These are phyloP conservation scores for Borovskyia barvae DNA, from an alignment of 208 protist genomes.

Conservation along the genomic window DNA sequence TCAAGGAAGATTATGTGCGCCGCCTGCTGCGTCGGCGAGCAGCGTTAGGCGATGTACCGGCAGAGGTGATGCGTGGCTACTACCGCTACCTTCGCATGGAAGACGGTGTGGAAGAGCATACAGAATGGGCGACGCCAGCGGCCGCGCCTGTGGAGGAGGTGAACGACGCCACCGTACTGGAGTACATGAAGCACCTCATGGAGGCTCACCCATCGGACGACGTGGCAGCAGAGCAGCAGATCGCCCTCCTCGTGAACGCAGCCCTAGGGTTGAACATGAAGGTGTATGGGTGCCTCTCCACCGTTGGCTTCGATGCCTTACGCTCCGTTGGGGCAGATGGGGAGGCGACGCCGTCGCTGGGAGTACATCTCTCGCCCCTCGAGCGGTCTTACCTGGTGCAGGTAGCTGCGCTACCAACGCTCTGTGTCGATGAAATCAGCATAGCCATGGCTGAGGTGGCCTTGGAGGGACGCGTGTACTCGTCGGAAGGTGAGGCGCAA, in stretches of 20 bases:
- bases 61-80: conserved; percentile 27
- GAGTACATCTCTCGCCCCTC: conserved; percentile 34
- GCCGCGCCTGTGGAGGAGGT: not conserved
- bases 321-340: conserved; percentile 7
- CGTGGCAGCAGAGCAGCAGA: conserved; percentile 19
- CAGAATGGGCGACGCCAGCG: not conserved
- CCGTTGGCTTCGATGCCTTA: conserved; percentile 42
- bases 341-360: conserved; percentile 9
- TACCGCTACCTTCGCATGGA: conserved; percentile 35
- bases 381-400: conserved; percentile 64
- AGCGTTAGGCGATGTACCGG: conserved; percentile 15
- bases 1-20: conserved; percentile 37
- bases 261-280: conserved; percentile 55
- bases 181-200: conserved; percentile 21
- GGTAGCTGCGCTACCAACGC: conserved; percentile 61
- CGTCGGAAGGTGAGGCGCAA: not conserved
- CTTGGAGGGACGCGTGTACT: conserved; percentile 12
- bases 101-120: too few relatives aligned
- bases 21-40: conserved; percentile 26
- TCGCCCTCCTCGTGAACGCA: conserved; percentile 22
- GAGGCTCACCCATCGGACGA: not conserved
- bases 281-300: conserved; percentile 65
- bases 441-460: conserved; percentile 63
- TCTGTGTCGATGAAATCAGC: conserved; percentile 77
- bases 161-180: conserved; percentile 11